Percentiles rank a stretch among this genome's conserved stretches.
These are phyloP conservation scores for Solanum lycopersicoides DNA, from an alignment of 257 asterid genomes.

Conservation along the genomic window DNA sequence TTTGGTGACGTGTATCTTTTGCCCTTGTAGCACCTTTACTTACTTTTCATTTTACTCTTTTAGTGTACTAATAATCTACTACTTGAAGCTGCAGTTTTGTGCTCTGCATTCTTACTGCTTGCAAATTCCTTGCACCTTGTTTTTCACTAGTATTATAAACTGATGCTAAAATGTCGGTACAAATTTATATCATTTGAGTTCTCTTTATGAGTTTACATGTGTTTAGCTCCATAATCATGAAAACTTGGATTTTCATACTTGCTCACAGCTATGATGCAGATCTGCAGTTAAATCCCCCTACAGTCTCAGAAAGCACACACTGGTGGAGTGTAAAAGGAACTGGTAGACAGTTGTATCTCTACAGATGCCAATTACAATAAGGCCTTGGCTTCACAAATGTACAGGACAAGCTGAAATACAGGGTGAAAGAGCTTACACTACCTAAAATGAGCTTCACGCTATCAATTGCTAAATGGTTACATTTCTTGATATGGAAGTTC, in stretches of 20 bases:
- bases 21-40: not conserved
- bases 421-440: not conserved
- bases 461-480: not conserved
- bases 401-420: not conserved
- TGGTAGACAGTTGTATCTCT: not conserved
- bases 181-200: not conserved
- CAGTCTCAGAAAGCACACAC: not conserved
- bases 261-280: not conserved
- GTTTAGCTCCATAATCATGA: not conserved
- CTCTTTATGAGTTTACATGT: not conserved
- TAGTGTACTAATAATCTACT: not conserved
- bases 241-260: not conserved
- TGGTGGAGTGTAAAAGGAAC: not conserved
- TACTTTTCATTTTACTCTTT: not conserved
- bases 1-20: not conserved
- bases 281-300: not conserved
- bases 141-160: not conserved
- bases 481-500: slow-evolving; percentile 13
- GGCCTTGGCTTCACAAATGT: not conserved
- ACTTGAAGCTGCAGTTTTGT: not conserved
- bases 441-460: not conserved
- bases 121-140: not conserved
- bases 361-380: not conserved
- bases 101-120: not conserved
- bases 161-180: not conserved